Evolutionary conservation across 2,329 filamentous ascomycete species (phyloP).

Genomic region (Triangularia verruculosa): DNA sequence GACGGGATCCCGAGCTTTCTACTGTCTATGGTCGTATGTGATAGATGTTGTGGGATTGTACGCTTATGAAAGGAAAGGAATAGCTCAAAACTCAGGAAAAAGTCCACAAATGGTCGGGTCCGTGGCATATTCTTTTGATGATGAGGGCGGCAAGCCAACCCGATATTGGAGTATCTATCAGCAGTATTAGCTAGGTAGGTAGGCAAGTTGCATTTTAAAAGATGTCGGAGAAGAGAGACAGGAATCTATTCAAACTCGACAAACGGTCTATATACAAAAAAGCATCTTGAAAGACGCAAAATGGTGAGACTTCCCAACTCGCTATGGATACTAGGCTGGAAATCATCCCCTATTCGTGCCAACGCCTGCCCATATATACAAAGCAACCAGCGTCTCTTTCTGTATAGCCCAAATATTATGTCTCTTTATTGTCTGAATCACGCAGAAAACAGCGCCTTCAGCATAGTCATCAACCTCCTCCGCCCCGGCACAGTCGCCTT

Average conservation of each 20-base stretch:
- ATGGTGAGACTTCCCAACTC: background rate
- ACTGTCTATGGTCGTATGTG: background rate
- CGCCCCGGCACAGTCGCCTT: conserved; percentile 23
- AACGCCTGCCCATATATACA: background rate
- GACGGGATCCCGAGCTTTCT: background rate
- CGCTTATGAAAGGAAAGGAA: background rate
- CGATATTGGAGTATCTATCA: too few species aligned
- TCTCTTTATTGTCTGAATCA: background rate
- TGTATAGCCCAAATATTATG: background rate
- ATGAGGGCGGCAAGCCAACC: too few species aligned
- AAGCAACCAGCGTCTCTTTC: background rate
- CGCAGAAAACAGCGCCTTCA: conserved; percentile 18
- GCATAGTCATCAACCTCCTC: conserved; percentile 21
- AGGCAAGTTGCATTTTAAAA: background rate
- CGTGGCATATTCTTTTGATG: too few species aligned
- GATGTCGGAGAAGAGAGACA: background rate
- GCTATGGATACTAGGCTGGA: background rate
- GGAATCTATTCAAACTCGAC: background rate
- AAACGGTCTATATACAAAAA: background rate
- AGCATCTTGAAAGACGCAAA: background rate
- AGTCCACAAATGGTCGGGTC: too few species aligned
- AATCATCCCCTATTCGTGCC: background rate
- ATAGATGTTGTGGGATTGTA: background rate
- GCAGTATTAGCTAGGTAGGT: too few species aligned
- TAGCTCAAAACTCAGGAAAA: too few species aligned